phyloP scores from a whole-genome alignment of 2,329 filamentous ascomycete genomes.

The Stagonosporopsis tanaceti region DNA sequence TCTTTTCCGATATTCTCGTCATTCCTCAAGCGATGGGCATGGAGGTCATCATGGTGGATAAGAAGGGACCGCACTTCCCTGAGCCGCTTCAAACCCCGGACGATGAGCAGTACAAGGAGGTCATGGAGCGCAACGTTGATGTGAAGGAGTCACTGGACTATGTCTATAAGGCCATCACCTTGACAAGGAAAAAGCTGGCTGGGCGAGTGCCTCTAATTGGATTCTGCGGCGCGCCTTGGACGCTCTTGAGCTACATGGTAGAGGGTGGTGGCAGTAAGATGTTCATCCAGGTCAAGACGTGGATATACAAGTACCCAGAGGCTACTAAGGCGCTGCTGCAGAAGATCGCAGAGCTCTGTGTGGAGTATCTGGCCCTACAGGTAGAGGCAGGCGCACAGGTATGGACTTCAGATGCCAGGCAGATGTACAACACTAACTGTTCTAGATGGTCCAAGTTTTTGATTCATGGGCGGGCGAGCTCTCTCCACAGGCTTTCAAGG shows the following conservation, averaged over 20 bases:
- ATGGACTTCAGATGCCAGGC: constrained; percentile 19
- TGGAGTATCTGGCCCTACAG: constrained; percentile 91
- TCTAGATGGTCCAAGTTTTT: constrained; percentile 88
- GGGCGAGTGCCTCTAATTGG: constrained; percentile 93
- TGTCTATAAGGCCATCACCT: constrained; percentile 92
- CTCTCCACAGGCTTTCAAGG: constrained; percentile 80
- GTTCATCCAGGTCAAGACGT: constrained; percentile 93
- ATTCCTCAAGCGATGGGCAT: constrained; percentile 98
- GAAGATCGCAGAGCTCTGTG: constrained; percentile 93
- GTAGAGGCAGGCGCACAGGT: constrained; percentile 92
- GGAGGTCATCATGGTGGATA: constrained; percentile 98
- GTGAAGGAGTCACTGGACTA: constrained; percentile 87
- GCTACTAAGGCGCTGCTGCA: constrained; percentile 82
- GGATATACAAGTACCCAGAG: constrained; percentile 89
- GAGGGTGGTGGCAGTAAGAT: constrained; percentile 96
- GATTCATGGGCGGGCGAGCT: constrained; percentile 98
- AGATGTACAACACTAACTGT: constrained; percentile 23
- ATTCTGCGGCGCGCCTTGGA: constrained; percentile 98
- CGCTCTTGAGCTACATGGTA: constrained; percentile 97
- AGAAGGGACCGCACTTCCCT: constrained; percentile 95
- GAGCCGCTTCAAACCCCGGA: constrained; percentile 79
- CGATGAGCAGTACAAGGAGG: constrained; percentile 81
- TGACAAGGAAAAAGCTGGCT: constrained; percentile 86
- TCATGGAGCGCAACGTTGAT: constrained; percentile 81
- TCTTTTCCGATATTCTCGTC: constrained; percentile 98